A percentile compares a stretch with the other conserved stretches of the same genome.
These are phyloP conservation scores for Penicillium sp. DNA, from an alignment of 2,329 filamentous ascomycete genomes.

Conservation along the genomic window DNA sequence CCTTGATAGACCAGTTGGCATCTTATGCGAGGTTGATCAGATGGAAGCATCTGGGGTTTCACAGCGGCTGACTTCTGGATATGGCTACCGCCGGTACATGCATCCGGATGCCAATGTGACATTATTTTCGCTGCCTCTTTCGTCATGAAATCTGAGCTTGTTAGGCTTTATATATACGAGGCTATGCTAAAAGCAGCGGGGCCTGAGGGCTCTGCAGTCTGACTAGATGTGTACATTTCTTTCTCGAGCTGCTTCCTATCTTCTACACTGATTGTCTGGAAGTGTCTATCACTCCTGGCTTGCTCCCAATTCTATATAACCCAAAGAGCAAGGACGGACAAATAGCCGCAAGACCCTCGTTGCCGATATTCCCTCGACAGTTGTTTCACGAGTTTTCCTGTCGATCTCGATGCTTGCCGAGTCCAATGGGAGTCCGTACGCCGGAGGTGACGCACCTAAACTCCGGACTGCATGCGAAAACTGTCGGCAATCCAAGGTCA, in stretches of 20 bases:
- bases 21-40: slow-evolving; percentile 33
- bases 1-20: slow-evolving; percentile 12
- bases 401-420: slow-evolving; percentile 26
- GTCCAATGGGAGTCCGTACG: slow-evolving; percentile 20
- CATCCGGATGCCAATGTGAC: slow-evolving; percentile 28
- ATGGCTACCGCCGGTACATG: slow-evolving; percentile 29
- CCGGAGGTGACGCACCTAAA: slow-evolving; percentile 28
- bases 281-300: slow-evolving; percentile 5
- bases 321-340: background rate
- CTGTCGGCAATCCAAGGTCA: slow-evolving; percentile 39
- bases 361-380: no score
- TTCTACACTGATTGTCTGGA: slow-evolving; percentile 4
- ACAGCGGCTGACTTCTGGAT: slow-evolving; percentile 36
- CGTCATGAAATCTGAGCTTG: slow-evolving; percentile 18
- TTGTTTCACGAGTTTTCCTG: background rate
- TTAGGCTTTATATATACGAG: slow-evolving; percentile 16
- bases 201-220: slow-evolving; percentile 2
- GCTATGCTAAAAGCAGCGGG: background rate
- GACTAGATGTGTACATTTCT: slow-evolving; percentile 8
- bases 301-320: background rate
- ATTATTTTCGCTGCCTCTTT: slow-evolving; percentile 10
- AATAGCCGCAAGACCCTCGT: background rate
- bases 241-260: slow-evolving; percentile 4
- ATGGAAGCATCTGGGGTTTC: slow-evolving; percentile 32
- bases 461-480: slow-evolving; percentile 38